These are phyloP conservation scores for Yamadazyma blattariae DNA, from an alignment of 1,139 yeast genomes.

Conservation along the genomic window DNA sequence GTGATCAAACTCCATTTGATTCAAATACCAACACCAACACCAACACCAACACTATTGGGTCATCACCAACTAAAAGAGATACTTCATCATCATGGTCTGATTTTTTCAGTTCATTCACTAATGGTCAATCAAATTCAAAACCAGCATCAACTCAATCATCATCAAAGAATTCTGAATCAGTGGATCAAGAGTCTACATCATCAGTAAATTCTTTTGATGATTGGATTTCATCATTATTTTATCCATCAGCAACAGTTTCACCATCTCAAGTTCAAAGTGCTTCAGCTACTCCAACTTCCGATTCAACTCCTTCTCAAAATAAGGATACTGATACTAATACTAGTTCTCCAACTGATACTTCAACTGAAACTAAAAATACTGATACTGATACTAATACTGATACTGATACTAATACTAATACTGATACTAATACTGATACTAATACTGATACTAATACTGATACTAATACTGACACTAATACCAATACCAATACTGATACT, in stretches of 20 bases:
- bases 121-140: neutral
- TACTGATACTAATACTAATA: neutral
- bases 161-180: neutral
- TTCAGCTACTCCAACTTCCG: slow-evolving; percentile 5
- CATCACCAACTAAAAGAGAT: no score
- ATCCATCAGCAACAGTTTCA: slow-evolving; percentile 2
- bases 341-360: neutral
- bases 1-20: neutral
- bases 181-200: neutral
- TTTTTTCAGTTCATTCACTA: neutral
- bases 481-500: slow-evolving; percentile 5
- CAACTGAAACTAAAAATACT: neutral
- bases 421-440: neutral
- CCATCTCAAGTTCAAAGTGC: slow-evolving; percentile 4
- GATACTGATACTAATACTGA: slow-evolving; percentile 2
- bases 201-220: slow-evolving; percentile 4
- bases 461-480: slow-evolving; percentile 3
- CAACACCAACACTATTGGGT: neutral
- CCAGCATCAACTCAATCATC: neutral
- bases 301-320: slow-evolving; percentile 3
- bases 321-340: slow-evolving; percentile 5
- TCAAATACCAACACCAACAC: neutral
- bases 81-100: neutral
- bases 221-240: slow-evolving; percentile 6
- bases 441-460: neutral